phyloP scores from a whole-genome alignment of 139 green algal genomes.

The Closterium sp. region DNA sequence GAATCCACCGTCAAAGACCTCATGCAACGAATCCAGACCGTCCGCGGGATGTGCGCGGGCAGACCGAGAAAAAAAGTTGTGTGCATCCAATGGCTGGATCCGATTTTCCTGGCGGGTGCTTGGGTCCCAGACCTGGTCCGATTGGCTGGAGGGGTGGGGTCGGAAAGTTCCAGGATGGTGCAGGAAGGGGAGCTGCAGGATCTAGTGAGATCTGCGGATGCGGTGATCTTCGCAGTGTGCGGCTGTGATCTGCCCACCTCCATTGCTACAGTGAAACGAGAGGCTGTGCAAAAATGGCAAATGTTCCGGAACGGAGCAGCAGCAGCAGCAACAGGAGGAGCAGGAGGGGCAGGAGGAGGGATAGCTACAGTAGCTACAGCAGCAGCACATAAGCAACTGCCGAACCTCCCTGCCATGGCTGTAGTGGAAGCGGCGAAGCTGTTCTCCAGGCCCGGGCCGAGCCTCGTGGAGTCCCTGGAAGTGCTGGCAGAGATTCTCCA shows the following conservation, averaged over 20 bases:
- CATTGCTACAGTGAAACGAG: conserved; percentile 7
- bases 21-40: conserved; percentile 40
- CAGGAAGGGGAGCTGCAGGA: not conserved
- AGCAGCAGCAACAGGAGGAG: not conserved
- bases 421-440: conserved; percentile 34
- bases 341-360: not conserved
- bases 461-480: conserved; percentile 45
- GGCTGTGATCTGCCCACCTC: conserved; percentile 51
- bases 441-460: conserved; percentile 39
- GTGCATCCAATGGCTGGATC: conserved; percentile 65
- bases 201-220: conserved; percentile 36
- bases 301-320: not conserved
- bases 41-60: conserved; percentile 33
- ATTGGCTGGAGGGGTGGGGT: conserved; percentile 52
- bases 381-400: not conserved
- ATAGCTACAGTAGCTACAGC: no score
- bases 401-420: conserved; percentile 12
- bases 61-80: conserved; percentile 49
- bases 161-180: not conserved
- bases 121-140: conserved; percentile 66
- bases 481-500: conserved; percentile 48
- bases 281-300: not conserved
- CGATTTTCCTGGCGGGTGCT: conserved; percentile 58
- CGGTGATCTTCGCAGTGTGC: conserved; percentile 67
- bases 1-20: not conserved